A percentile compares a stretch with the other conserved stretches of the same genome.
Conservation (phyloP, 148 eudicot genomes). For the Amaranthus cruentus region DNA sequence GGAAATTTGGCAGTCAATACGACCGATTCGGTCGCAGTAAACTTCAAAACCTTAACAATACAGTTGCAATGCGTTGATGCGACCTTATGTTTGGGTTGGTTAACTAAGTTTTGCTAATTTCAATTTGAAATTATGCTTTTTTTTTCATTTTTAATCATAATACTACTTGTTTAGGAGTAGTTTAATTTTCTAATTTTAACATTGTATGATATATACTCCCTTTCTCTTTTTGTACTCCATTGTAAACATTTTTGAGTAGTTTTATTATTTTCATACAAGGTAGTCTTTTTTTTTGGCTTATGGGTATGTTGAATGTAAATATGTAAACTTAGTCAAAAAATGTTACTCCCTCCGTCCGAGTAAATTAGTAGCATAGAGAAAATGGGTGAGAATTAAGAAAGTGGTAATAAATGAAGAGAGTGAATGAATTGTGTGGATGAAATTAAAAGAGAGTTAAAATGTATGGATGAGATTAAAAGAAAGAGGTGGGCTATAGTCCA, state of each 20-base stretch:
- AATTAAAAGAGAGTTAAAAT: no score
- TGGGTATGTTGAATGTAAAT: slow-evolving; percentile 17
- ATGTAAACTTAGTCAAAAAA: neutral
- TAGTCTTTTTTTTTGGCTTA: neutral
- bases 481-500: neutral
- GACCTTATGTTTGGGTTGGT: slow-evolving; percentile 6
- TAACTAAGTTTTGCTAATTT: slow-evolving; percentile 2
- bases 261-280: slow-evolving; percentile 16
- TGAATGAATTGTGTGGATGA: no score
- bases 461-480: no score
- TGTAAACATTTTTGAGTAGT: slow-evolving; percentile 19
- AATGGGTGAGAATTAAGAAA: no score
- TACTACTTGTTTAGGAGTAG: neutral
- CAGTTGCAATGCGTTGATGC: no score
- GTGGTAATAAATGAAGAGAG: no score
- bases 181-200: slow-evolving; percentile 1
- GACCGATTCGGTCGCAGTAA: no score
- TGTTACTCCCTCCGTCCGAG: no score
- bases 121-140: neutral
- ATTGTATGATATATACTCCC: slow-evolving; percentile 15
- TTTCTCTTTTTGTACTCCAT: slow-evolving; percentile 3
- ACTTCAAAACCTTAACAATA: no score
- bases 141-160: slow-evolving; percentile 2
- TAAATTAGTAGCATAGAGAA: no score
- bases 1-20: no score